Base-by-base conservation (phyloP, 441 rosid species). In the Populus hybrid region DNA sequence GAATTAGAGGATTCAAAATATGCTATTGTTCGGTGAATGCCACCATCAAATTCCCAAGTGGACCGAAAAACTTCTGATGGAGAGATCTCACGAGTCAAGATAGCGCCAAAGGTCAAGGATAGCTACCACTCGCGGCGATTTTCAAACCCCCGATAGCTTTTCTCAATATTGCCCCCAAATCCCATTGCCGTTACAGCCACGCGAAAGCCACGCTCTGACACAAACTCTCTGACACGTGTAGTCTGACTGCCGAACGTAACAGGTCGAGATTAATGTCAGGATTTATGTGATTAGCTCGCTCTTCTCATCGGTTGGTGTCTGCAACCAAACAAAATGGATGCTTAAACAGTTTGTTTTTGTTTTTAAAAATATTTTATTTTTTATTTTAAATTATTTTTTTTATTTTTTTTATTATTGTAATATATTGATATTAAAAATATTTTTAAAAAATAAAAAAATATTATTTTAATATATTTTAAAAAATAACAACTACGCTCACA, bases 161-260 rank as follows among this genome's bases (percentile, higher is more conserved):
- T 63, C 10, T 23, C 40, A 5, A 30, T 30, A 30, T 30, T 30
- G 68, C 63, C 72, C 77, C 16, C 74, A 59, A 76, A 61, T 79
- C 73, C 80, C 71, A 5, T 70, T 35, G 74, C 71, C 18, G 23
- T 32, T 65, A 75, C 79, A 86, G 87, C 79, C 75, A 72, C 67
- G 5, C 35, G 57, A 14, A n/a, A 2, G 82, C 87, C 88, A 87
- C 90, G 88, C 76, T 83, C 76, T 0, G 40, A 63, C 68, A 4
- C 26, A 70, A 6, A 0, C 0, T 6, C 2, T 1, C 6, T 10
- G 87, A 73, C 90, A 82, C 85, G 88, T 75, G 79, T 32, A 11
- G 3, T 0, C 28, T 6, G 53, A 23, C 4, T 0, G 12, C 38
- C 23, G 38, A 64, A 70, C 32, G 46, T 53, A 65, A 64, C 69